Conservation (phyloP, 768 basidiomycete species). For the button mushroom (Agaricus bisporus) region DNA sequence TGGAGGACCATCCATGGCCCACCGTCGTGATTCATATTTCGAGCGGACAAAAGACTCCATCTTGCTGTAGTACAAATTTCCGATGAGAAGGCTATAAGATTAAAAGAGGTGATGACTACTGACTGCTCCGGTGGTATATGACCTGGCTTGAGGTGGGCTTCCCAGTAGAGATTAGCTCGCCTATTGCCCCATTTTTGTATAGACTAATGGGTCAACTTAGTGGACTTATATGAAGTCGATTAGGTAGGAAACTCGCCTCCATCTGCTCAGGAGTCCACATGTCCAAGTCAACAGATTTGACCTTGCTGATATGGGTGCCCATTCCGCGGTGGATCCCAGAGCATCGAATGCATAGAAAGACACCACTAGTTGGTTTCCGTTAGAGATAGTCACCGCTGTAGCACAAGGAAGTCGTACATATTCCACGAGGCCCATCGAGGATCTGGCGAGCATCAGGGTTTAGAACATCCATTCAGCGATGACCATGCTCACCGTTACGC, state of each 20-base stretch:
- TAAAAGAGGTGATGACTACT: constrained; percentile 23
- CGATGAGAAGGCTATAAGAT: background rate
- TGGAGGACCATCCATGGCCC: constrained; percentile 88
- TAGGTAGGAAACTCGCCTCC: constrained; percentile 47
- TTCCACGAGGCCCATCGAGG: constrained; percentile 99
- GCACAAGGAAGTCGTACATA: constrained; percentile 43
- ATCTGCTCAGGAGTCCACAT: constrained; percentile 98
- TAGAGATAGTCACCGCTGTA: constrained; percentile 1
- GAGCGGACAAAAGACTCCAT: constrained; percentile 9
- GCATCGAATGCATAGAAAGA: constrained; percentile 94
- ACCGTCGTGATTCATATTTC: constrained; percentile 90
- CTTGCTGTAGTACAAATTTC: background rate
- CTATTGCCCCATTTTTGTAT: constrained; percentile 95
- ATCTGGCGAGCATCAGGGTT: constrained; percentile 41
- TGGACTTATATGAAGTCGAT: background rate
- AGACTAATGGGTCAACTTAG: constrained; percentile 33
- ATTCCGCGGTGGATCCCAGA: constrained; percentile 96
- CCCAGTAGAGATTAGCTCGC: constrained; percentile 94
- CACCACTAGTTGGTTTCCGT: constrained; percentile 48
- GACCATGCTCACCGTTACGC: constrained; percentile 67
- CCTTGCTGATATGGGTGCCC: constrained; percentile 97
- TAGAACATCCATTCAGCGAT: background rate
- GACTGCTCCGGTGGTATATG: constrained; percentile 95
- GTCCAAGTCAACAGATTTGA: constrained; percentile 97
- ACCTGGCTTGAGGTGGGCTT: constrained; percentile 87